phyloP scores from a whole-genome alignment of 306 rosid genomes.

The Fragaria ananassa region DNA sequence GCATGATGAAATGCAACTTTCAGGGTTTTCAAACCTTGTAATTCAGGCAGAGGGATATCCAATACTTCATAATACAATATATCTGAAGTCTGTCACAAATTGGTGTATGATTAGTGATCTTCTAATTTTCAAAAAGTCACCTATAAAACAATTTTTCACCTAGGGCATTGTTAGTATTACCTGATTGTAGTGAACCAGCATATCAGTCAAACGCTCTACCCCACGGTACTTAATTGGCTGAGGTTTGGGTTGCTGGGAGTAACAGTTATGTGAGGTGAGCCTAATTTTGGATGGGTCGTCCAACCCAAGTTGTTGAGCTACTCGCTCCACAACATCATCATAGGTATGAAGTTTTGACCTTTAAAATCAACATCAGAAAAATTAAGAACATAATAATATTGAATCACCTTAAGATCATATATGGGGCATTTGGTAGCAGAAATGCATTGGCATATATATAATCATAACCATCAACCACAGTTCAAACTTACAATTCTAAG shows the following conservation, averaged over 20 bases:
- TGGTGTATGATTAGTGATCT: slow-evolving; percentile 12
- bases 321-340: slow-evolving; percentile 83
- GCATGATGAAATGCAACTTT: slow-evolving; percentile 89
- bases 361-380: slow-evolving; percentile 26
- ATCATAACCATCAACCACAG: slow-evolving; percentile 21
- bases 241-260: slow-evolving; percentile 92
- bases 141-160: neutral
- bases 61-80: slow-evolving; percentile 80
- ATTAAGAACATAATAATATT: neutral
- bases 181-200: slow-evolving; percentile 91
- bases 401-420: neutral
- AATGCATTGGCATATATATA: slow-evolving; percentile 16
- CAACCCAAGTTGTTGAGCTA: slow-evolving; percentile 77
- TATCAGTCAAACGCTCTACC: slow-evolving; percentile 76
- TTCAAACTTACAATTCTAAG: slow-evolving; percentile 67
- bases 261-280: slow-evolving; percentile 85
- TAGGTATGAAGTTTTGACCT: slow-evolving; percentile 87
- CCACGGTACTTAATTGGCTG: slow-evolving; percentile 87
- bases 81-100: slow-evolving; percentile 68
- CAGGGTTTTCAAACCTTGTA: slow-evolving; percentile 86
- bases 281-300: slow-evolving; percentile 81
- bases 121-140: slow-evolving; percentile 8
- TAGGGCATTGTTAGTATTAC: slow-evolving; percentile 37
- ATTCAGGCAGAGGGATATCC: slow-evolving; percentile 92
- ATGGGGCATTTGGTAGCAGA: neutral